A percentile compares a stretch with the other conserved stretches of the same genome.
Conservation (phyloP, 148 eudicot species). For the Dianthus caryophyllus region DNA sequence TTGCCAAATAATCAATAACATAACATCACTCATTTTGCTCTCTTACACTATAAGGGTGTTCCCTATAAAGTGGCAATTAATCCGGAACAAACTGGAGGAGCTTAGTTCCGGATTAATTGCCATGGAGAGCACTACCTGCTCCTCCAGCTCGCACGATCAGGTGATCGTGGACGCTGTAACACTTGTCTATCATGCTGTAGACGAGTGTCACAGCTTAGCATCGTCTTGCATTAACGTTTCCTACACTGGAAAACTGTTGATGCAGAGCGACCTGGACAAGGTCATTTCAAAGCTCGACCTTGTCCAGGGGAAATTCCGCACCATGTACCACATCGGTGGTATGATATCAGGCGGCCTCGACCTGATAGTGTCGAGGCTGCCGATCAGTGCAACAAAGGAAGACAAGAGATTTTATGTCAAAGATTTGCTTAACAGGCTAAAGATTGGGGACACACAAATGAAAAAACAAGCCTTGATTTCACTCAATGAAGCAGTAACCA, state of each 20-base stretch:
- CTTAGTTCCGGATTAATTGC: conserved; percentile 46
- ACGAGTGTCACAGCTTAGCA: conserved; percentile 37
- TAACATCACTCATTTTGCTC: conserved; percentile 37
- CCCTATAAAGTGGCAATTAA: conserved; percentile 57
- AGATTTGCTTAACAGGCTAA: conserved; percentile 62
- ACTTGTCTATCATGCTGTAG: conserved; percentile 30
- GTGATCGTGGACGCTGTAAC: conserved; percentile 27
- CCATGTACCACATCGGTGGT: conserved; percentile 37
- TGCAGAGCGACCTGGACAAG: conserved; percentile 82
- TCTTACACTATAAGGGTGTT: conserved; percentile 61
- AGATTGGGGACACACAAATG: conserved; percentile 51
- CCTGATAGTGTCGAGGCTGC: conserved; percentile 58
- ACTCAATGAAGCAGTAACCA: conserved; percentile 46
- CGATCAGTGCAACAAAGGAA: conserved; percentile 39
- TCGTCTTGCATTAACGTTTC: conserved; percentile 40
- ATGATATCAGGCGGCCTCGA: conserved; percentile 44
- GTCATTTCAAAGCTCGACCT: conserved; percentile 39
- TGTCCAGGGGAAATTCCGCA: conserved; percentile 29
- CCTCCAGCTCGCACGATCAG: conserved; percentile 13
- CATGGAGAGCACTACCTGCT: conserved; percentile 26
- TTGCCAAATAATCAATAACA: conserved; percentile 33
- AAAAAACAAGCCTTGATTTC: conserved; percentile 56
- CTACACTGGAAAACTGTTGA: conserved; percentile 64
- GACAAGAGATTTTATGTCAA: conserved; percentile 60
- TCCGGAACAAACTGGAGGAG: conserved; percentile 60